Base-by-base conservation (phyloP, 2,329 filamentous ascomycete genomes). In the Arthrobotrys pseudoclavata region DNA sequence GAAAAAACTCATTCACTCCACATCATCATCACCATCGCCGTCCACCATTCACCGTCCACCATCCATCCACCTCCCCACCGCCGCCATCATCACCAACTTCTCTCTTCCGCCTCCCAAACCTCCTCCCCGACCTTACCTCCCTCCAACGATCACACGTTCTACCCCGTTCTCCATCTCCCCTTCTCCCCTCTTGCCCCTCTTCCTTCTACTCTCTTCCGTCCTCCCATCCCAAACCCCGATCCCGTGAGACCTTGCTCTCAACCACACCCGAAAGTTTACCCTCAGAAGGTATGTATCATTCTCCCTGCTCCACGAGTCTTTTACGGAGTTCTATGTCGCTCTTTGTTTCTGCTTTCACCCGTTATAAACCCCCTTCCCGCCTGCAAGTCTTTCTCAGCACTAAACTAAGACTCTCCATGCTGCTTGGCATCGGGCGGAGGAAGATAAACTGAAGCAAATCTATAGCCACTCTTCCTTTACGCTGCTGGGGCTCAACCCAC, bases 251-350 rank as follows among this genome's bases (percentile, higher is more conserved):
- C 10, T 40, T 48, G 13, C 22, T 31, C 3, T 55, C 80, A 79
- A 80, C 81, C 79, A 78, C 22, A 60, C 20, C 52, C 13, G 53
- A 69, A 67, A 64, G 57, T 76, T 67, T 76, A 64, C 69, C 69
- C 69, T 68, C 71, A 81, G 80, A 79, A 71, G 79, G 68, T 80
- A 79, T 71, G 64, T 82, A 79, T 76, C 5, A 18, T n/a, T n/a
- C n/a, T n/a, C 6, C 13, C 24, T 10, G 24, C 5, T n/a, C 45
- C 13, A 12, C 40, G 40, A 42, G 15, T 18, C n/a, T 18, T 42
- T 9, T 2, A 18, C 4, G 7, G 15, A 42, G 13, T 18, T 18
- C 26, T 18, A 42, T 18, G 7, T 12, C 20, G 6, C 20, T 20
- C 45, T 48, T 48, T 9, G 15, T 18, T 18, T 37, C 7, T 12